These are phyloP conservation scores for Primulina eburnea DNA, from an alignment of 257 asterid species.

Conservation along the genomic window DNA sequence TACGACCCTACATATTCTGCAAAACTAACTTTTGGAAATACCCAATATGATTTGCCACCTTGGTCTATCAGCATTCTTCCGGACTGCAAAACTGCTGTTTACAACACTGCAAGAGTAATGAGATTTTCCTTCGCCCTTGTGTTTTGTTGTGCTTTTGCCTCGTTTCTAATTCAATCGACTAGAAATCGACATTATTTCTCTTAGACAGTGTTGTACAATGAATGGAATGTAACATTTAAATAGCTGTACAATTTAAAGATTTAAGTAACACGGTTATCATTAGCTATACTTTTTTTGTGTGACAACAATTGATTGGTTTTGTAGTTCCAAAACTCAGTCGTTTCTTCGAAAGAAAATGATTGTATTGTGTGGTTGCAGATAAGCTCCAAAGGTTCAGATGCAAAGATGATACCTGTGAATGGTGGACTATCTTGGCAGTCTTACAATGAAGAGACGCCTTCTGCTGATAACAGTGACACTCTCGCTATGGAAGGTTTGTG, in stretches of 20 bases:
- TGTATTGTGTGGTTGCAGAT: slow-evolving; percentile 43
- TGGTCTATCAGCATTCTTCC: slow-evolving; percentile 98
- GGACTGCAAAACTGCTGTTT: slow-evolving; percentile 77
- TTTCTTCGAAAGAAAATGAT: neutral
- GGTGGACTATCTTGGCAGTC: slow-evolving; percentile 69
- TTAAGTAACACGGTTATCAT: neutral
- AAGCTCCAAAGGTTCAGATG: slow-evolving; percentile 41
- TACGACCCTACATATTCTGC: slow-evolving; percentile 55
- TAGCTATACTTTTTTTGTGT: neutral
- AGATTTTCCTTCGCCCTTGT: neutral
- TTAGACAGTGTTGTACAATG: neutral
- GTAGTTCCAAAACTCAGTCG: neutral
- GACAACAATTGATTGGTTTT: neutral
- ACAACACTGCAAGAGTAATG: slow-evolving; percentile 85
- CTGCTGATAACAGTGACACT: slow-evolving; percentile 60
- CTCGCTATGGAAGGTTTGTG: slow-evolving; percentile 47
- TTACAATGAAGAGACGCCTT: slow-evolving; percentile 59
- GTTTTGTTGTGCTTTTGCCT: neutral
- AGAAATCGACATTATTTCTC: neutral
- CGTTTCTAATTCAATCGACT: neutral
- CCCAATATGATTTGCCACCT: slow-evolving; percentile 72
- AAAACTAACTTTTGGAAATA: slow-evolving; percentile 53
- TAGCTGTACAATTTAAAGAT: neutral
- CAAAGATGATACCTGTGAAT: slow-evolving; percentile 52
- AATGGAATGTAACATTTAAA: neutral